Conservation (phyloP, 306 rosid species). For the Vigna trinervia region DNA sequence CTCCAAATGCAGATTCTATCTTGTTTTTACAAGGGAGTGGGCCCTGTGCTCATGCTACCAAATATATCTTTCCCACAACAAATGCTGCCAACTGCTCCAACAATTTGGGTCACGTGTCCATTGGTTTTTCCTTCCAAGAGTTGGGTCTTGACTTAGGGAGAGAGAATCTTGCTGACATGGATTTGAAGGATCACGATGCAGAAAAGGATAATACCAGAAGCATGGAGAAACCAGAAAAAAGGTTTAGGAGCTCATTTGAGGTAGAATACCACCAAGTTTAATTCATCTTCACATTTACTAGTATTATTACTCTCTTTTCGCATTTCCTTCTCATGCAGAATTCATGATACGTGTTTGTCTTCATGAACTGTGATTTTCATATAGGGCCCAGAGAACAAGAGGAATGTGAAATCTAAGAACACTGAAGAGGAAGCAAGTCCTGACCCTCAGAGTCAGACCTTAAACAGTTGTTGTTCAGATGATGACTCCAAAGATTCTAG, state of each 20-base stretch:
- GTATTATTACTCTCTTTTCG: background rate
- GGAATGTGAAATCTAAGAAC: slow-evolving; percentile 52
- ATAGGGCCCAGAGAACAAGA: slow-evolving; percentile 54
- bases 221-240: slow-evolving; percentile 45
- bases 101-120: background rate
- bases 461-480: slow-evolving; percentile 68
- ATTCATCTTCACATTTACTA: background rate
- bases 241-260: slow-evolving; percentile 51
- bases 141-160: background rate
- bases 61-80: slow-evolving; percentile 28
- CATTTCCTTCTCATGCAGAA: slow-evolving; percentile 24
- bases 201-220: background rate
- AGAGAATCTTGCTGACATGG: slow-evolving; percentile 34
- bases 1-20: slow-evolving; percentile 14
- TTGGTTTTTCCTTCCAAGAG: slow-evolving; percentile 40
- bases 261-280: slow-evolving; percentile 45
- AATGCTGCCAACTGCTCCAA: slow-evolving; percentile 36
- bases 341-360: background rate
- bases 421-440: slow-evolving; percentile 54
- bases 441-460: slow-evolving; percentile 55
- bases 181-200: slow-evolving; percentile 33
- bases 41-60: slow-evolving; percentile 16
- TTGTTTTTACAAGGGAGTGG: slow-evolving; percentile 39
- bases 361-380: background rate
- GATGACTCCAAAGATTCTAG: slow-evolving; percentile 58